Evolutionary conservation across 208 protist species (phyloP), one percentile per base, ranked within the genome.

Genomic region (Angomonas desouzai): DNA sequence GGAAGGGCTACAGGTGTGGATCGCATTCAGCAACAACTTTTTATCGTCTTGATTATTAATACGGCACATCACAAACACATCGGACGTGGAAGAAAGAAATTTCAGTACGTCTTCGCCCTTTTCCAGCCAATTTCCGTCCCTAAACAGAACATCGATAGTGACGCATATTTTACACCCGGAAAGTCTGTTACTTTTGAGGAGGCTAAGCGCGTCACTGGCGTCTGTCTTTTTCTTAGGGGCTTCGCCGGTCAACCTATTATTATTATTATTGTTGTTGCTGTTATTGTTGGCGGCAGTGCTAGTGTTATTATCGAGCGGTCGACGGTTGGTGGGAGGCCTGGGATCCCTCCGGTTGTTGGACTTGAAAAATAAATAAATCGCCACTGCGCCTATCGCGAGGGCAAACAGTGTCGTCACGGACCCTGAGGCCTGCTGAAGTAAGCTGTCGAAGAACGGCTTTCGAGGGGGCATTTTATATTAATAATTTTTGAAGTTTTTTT

Each of bases 31-130:
- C 55, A 92, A 73, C 0, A 23, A 40, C 25, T 70, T 73, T 48
- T 84, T 92, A 28, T 91, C 77, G 16, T 77, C 64, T 7, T 65
- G 66, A 29, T 55, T 63, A 9, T 51, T 45, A 48, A 94, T 83
- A 23, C 64, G 72, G 62, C 85, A 94, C 85, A 94, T 90, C 3
- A 94, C 36, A 57, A 84, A 91, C 29, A 91, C 69, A 33, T 89
- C 77, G n/a, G 77, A 87, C 29, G 79, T 67, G 29, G 68, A 69
- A 2, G 81, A 72, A 59, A 72, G 81, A 33, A 64, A 79, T 45
- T 61, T 22, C 16, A 91, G 65, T 18, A 83, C 56, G 13, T 76
- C 64, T 48, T 79, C 73, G 18, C 74, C 87, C 33, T 77, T 73
- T 6, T 78, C 70, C 27, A 66, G 64, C 84, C 84, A 94, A 2